phyloP scores from a whole-genome alignment of 495 filamentous ascomycete genomes.

The Tuber magnatum region DNA sequence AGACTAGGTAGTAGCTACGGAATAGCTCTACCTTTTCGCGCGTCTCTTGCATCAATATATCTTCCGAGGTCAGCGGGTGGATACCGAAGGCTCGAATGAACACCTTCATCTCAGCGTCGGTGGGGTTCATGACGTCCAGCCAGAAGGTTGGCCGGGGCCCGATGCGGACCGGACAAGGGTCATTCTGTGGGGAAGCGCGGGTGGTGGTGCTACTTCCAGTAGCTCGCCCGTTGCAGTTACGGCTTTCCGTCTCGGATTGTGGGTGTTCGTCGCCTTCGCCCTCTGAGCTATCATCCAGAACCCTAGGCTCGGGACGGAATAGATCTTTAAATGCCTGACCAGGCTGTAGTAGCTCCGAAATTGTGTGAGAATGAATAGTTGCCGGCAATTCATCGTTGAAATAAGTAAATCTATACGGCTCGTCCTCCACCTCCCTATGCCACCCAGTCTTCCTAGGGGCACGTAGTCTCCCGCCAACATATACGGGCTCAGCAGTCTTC shows the following conservation, averaged over 20 bases:
- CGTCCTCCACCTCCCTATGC: conserved; percentile 83
- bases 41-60: conserved; percentile 87
- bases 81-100: conserved; percentile 86
- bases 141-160: conserved; percentile 49
- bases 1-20: conserved; percentile 93
- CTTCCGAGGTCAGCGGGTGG: conserved; percentile 87
- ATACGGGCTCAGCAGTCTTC: conserved; percentile 84
- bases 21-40: conserved; percentile 98
- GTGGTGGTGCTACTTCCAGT: conserved; percentile 16
- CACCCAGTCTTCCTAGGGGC: conserved; percentile 67
- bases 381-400: conserved; percentile 94
- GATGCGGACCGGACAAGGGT: conserved; percentile 16
- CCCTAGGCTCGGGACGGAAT: conserved; percentile 67
- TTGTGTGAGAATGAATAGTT: conserved; percentile 90
- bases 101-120: conserved; percentile 78
- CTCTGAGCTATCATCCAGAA: conserved; percentile 56
- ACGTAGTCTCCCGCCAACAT: conserved; percentile 78
- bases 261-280: conserved; percentile 50
- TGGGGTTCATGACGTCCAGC: conserved; percentile 86
- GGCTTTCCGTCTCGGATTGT: conserved; percentile 27
- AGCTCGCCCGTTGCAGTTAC: conserved; percentile 30
- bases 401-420: conserved; percentile 92
- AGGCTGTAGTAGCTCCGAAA: conserved; percentile 81
- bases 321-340: conserved; percentile 76
- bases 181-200: conserved; percentile 28